Percentiles rank a stretch among this genome's conserved stretches.
These are phyloP conservation scores for Plasmodium gaboni DNA, from an alignment of 169 alveolate species.

Conservation along the genomic window DNA sequence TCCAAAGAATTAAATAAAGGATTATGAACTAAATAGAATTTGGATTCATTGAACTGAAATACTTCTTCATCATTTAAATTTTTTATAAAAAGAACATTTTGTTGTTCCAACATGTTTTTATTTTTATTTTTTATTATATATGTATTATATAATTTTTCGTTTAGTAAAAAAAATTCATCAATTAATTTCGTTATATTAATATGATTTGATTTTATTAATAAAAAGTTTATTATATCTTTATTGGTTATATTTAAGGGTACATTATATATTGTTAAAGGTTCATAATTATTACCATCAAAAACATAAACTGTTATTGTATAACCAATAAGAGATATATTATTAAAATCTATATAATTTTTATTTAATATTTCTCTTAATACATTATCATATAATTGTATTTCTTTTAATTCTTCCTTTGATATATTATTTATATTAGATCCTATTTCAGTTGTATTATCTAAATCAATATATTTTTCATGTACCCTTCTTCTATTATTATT, in stretches of 20 bases:
- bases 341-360: constrained; percentile 39
- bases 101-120: constrained; percentile 4
- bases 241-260: constrained; percentile 74
- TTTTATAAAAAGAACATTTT: constrained; percentile 33
- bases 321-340: constrained; percentile 33
- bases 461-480: constrained; percentile 21
- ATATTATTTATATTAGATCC: background rate
- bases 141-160: constrained; percentile 20
- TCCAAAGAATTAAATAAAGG: constrained; percentile 40
- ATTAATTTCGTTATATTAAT: constrained; percentile 27
- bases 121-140: background rate
- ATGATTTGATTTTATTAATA: constrained; percentile 63
- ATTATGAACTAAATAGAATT: constrained; percentile 39
- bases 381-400: constrained; percentile 34
- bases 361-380: constrained; percentile 49
- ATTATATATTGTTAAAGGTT: constrained; percentile 24
- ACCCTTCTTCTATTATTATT: background rate
- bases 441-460: constrained; percentile 39
- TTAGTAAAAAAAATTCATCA: constrained; percentile 53
- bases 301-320: constrained; percentile 43
- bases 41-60: constrained; percentile 30
- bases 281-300: constrained; percentile 35
- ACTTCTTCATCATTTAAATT: constrained; percentile 5
- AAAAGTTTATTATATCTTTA: constrained; percentile 61
- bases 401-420: constrained; percentile 27